Evolutionary conservation across 106 monocot species (phyloP).

Genomic region (Xerophyta viscosa): DNA sequence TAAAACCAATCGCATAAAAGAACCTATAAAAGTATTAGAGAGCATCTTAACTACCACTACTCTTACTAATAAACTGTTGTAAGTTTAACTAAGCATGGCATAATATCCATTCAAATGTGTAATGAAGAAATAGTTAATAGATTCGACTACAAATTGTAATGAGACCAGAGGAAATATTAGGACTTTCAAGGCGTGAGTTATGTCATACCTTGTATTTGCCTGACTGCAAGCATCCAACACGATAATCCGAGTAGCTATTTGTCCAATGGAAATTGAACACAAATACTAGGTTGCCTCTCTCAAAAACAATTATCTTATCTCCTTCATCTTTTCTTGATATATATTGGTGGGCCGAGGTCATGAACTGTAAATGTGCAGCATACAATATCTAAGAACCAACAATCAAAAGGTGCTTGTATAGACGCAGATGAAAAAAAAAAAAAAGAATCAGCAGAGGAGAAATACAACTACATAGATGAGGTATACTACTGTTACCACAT

Average conservation of each 20-base stretch:
- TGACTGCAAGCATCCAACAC: slow-evolving; percentile 71
- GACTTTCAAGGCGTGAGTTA: neutral
- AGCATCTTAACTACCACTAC: too few species aligned
- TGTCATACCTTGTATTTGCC: slow-evolving; percentile 88
- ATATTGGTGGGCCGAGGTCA: slow-evolving; percentile 87
- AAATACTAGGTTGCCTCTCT: slow-evolving; percentile 80
- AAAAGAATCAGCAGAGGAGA: too few species aligned
- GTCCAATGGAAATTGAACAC: slow-evolving; percentile 98
- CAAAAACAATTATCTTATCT: slow-evolving; percentile 82
- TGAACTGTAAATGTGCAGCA: slow-evolving; percentile 54
- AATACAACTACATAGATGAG: too few species aligned
- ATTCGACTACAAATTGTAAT: too few species aligned
- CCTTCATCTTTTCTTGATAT: slow-evolving; percentile 86
- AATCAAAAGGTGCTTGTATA: neutral
- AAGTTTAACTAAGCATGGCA: too few species aligned
- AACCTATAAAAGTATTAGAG: too few species aligned
- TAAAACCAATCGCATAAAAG: too few species aligned
- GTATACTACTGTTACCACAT: too few species aligned
- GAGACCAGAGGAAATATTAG: too few species aligned
- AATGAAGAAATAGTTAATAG: too few species aligned
- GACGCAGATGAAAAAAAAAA: neutral
- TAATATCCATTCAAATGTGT: too few species aligned
- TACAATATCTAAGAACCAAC: neutral
- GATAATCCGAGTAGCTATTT: slow-evolving; percentile 80
- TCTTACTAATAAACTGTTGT: too few species aligned